Evolutionary conservation across 257 asterid genomes (phyloP).

Genomic region (Penstemon davidsonii): DNA sequence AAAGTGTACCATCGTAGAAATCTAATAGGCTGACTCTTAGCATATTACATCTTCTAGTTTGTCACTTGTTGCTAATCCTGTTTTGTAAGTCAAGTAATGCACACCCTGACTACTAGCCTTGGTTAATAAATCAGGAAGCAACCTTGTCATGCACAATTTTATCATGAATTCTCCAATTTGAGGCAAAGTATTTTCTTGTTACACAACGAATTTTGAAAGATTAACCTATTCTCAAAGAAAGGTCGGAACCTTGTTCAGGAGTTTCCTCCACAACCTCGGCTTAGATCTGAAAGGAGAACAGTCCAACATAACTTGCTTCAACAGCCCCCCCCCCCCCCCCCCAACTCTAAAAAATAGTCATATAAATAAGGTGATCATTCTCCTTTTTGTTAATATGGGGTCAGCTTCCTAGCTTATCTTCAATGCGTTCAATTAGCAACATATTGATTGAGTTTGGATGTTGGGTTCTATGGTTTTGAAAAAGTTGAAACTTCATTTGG

Average conservation of each 20-base stretch:
- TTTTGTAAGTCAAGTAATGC: background rate
- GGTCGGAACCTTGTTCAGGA: background rate
- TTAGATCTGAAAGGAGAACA: too few relatives aligned
- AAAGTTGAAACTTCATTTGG: too few relatives aligned
- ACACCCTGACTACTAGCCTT: background rate
- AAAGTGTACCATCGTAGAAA: background rate
- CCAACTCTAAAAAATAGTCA: too few relatives aligned
- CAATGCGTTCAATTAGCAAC: too few relatives aligned
- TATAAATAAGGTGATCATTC: too few relatives aligned
- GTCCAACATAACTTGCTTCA: too few relatives aligned
- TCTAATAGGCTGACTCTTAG: background rate
- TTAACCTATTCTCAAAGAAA: background rate
- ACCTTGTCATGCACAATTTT: background rate
- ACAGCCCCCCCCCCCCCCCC: too few relatives aligned
- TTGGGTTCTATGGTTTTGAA: too few relatives aligned
- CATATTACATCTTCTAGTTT: background rate
- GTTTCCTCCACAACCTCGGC: background rate
- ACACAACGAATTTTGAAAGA: background rate
- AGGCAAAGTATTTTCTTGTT: background rate
- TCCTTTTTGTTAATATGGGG: too few relatives aligned
- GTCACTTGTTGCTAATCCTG: background rate
- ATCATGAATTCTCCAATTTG: slow-evolving; percentile 1
- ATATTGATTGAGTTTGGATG: too few relatives aligned
- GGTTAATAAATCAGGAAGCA: background rate
- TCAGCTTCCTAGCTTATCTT: too few relatives aligned